Base-by-base conservation (phyloP, 1,284 basidiomycete species). In the Ustilago tritici region DNA sequence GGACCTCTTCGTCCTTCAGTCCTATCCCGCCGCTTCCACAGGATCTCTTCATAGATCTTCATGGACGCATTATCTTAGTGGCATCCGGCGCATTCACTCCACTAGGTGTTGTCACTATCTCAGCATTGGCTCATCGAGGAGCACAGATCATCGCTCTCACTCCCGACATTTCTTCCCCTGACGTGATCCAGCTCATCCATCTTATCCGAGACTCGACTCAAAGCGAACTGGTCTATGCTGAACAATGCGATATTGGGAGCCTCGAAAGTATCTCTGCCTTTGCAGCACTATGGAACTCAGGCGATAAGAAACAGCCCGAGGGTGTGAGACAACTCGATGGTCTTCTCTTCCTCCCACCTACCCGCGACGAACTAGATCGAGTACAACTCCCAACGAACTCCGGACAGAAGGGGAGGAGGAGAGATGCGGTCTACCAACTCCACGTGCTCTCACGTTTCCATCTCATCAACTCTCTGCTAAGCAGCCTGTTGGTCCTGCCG, bases 211-310 rank as follows among this genome's bases (percentile, higher is more conserved):
- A 82, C 59, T 78, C 79, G 34, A 80, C 82, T 0, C 65, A 61
- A 28, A 80, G 69, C 66, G 78, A 82, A 46, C 74, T 79, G 32
- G 77, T 85, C 28, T 85, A 79, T 53, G 83, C 83, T 3, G 83
- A 85, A 43, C 41, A 79, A 63, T 85, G 83, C 65, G 78, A 85
- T 47, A 53, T 84, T n/a, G 61, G 47, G 1, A 55, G 62, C 15
- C 47, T 82, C 11, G 46, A 58, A 35, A 76, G 75, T 19, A 60
- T 85, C 43, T 59, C 68, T 11, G 57, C 57, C 2, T 85, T 85
- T 49, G 71, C 76, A 9, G 64, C 71, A 47, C 56, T 70, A 12
- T 85, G 83, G 83, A 79, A 80, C 36, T 46, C 67, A 3, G 82
- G 81, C 2, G 65, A 73, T 36, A 76, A 75, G 72, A 63, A 58